A percentile compares a stretch with the other conserved stretches of the same genome.
Evolutionary conservation across 192 early-diverging fungal genomes (phyloP).

Genomic region (Coemansia sp.): DNA sequence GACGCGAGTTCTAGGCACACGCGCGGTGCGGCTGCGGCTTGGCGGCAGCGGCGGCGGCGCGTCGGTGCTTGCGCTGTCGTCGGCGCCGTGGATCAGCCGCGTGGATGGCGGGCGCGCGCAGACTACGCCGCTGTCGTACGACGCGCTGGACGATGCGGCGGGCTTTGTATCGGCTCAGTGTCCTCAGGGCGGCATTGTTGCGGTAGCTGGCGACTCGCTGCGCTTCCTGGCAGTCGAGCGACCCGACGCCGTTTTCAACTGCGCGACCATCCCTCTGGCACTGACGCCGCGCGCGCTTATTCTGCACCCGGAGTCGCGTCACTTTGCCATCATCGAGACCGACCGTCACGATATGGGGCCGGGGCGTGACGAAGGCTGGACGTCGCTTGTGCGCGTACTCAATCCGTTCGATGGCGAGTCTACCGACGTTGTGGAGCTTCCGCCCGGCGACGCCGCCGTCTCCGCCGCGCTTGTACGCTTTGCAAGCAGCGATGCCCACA

Average conservation of each 20-base stretch:
- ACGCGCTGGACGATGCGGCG: conserved; percentile 81
- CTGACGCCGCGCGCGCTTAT: conserved; percentile 88
- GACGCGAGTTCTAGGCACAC: conserved; percentile 82
- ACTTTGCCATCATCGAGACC: conserved; percentile 88
- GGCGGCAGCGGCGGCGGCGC: conserved; percentile 65
- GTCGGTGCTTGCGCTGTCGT: conserved; percentile 82
- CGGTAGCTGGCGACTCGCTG: conserved; percentile 83
- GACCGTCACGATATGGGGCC: conserved; percentile 61
- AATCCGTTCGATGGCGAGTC: conserved; percentile 79
- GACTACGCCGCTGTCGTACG: conserved; percentile 85
- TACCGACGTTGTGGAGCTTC: conserved; percentile 70
- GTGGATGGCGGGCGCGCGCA: conserved; percentile 71
- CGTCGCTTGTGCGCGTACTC: conserved; percentile 80
- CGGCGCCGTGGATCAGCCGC: conserved; percentile 88
- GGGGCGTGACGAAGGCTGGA: conserved; percentile 75
- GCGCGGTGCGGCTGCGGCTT: conserved; percentile 75
- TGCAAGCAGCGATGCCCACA: conserved; percentile 22
- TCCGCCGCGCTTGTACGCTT: conserved; percentile 71
- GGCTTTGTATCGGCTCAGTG: conserved; percentile 85
- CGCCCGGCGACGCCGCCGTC: conserved; percentile 85
- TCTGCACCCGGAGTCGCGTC: conserved; percentile 69
- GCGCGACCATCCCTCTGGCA: conserved; percentile 77
- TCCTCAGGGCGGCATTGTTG: conserved; percentile 80
- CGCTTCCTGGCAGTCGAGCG: conserved; percentile 86
- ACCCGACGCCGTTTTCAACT: conserved; percentile 81